These are phyloP conservation scores for Guadua angustifolia DNA, from an alignment of 176 grass and related monocot species.

Conservation along the genomic window DNA sequence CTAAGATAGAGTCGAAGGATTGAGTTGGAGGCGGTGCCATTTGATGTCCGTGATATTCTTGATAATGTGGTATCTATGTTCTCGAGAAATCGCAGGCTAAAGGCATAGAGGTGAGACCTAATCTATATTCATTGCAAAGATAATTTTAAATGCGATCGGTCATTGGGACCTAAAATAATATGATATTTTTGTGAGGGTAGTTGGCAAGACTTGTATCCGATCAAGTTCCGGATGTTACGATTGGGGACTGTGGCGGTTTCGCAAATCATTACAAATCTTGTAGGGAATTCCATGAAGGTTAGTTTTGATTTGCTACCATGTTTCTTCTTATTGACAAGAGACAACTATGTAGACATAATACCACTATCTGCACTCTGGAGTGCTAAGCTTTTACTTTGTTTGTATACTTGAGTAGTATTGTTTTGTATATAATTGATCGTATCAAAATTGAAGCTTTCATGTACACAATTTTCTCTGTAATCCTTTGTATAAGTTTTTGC, in stretches of 20 bases:
- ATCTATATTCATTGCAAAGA: neutral
- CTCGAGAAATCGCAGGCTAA: constrained; percentile 79
- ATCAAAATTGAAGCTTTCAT: no score
- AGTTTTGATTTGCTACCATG: constrained; percentile 21
- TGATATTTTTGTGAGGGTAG: constrained; percentile 44
- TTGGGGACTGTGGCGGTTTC: constrained; percentile 70
- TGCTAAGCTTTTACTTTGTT: no score
- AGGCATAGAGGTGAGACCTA: constrained; percentile 67
- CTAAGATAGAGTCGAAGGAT: constrained; percentile 87
- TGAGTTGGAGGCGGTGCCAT: constrained; percentile 76
- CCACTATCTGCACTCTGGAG: neutral
- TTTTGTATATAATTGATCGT: no score
- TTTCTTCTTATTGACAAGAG: neutral
- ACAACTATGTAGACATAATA: neutral
- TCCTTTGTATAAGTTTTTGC: no score
- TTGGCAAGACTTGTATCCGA: constrained; percentile 71
- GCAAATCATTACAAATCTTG: constrained; percentile 87
- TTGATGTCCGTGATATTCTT: constrained; percentile 75
- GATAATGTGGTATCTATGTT: constrained; percentile 82
- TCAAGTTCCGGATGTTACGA: constrained; percentile 64
- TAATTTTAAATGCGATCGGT: constrained; percentile 15
- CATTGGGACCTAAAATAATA: constrained; percentile 10
- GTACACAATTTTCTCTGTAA: no score
- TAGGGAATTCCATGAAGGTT: constrained; percentile 89
- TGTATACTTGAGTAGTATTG: no score